Base-by-base conservation (phyloP, 768 basidiomycete species). In the Rhizopogon roseolus region DNA sequence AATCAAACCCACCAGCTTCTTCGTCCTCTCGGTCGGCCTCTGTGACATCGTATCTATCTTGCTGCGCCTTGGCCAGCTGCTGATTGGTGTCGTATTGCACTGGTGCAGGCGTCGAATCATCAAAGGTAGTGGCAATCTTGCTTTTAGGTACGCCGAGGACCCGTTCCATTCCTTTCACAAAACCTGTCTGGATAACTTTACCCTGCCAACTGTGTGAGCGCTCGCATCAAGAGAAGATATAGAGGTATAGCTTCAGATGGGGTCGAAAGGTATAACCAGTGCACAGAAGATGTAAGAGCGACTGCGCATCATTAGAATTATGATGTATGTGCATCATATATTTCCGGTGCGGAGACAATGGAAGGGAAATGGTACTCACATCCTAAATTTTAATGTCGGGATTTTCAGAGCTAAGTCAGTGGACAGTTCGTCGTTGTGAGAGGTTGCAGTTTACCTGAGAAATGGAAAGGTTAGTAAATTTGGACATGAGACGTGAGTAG, bases 101-200 rank as follows among this genome's bases (percentile, higher is more conserved):
- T 1, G 38, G 39, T 5, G 25, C 11, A 19, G 22, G 50, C 50
- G 22, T 49, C 40, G 54, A 41, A 14, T 58, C 38, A 14, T 54
- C 53, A 14, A 54, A 4, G 10, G 14, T 41, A 25, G 48, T 42
- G 19, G 27, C 49, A 45, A 54, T 50, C 62, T 64, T 34, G 58
- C 57, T 36, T 38, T 66, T 55, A 14, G 55, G 70, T n/a, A 88
- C 82, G 38, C 82, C 86, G 28, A 97, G 75, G 5, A 90, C 66
- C 39, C 71, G 70, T 61, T 97, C 93, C 93, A 97, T 97, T 16
- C 87, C 90, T 41, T 67, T 64, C 6, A 75, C 79, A 69, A 95
- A 93, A 8, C 90, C 90, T 0, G 82, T 88, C 73, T 97, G 93
- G 5, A 94, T 62, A 3, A 72, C 67, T 63, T 82, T 82, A 38